Evolutionary conservation across 495 filamentous ascomycete species (phyloP), one percentile per base, ranked within the genome.

Genomic region (Schizothecium vesticola): DNA sequence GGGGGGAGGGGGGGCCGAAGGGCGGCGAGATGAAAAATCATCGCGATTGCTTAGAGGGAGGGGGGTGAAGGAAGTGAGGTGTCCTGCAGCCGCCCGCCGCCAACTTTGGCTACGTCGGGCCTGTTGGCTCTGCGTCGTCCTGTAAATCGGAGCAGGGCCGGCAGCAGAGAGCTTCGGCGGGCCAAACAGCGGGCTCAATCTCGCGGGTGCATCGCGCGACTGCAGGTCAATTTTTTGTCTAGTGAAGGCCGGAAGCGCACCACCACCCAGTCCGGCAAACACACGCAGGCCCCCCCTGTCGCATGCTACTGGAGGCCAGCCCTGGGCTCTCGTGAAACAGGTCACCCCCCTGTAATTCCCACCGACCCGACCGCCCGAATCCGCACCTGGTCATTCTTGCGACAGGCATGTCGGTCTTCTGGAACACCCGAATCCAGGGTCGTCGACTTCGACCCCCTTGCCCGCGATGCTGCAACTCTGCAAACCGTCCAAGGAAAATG

Each of bases 321-420:
- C 78, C 76, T 76, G 77, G 72, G 72, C 75, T 59, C 61, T 77
- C 72, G 74, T 80, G 78, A 80, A 80, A 80, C 78, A 79, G 69
- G 68, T 72, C 67, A 31, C 21, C 69, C 75, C 75, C 77, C 71
- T 78, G 74, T 25, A 75, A 76, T 75, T 75, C 75, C 75, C 75
- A 73, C 67, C 71, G 59, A 68, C 73, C 75, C 67, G 68, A 51
- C 64, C 67, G 67, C 60, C 43, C 67, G 64, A 69, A 73, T 70
- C 70, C 72, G 61, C 69, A 68, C 68, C 70, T 63, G 63, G 73
- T 58, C 74, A 72, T 66, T 73, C 71, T 73, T 76, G 73, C 73
- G 73, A 70, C 72, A 76, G 71, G 70, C 71, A 73, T 72, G 62
- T 62, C 69, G 65, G 67, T 72, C 74, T 79, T 77, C 74, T 75